Percentiles rank a stretch among this genome's conserved stretches.
phyloP scores from a whole-genome alignment of 2,329 filamentous ascomycete genomes.

The Decorospora gaudefroyi region DNA sequence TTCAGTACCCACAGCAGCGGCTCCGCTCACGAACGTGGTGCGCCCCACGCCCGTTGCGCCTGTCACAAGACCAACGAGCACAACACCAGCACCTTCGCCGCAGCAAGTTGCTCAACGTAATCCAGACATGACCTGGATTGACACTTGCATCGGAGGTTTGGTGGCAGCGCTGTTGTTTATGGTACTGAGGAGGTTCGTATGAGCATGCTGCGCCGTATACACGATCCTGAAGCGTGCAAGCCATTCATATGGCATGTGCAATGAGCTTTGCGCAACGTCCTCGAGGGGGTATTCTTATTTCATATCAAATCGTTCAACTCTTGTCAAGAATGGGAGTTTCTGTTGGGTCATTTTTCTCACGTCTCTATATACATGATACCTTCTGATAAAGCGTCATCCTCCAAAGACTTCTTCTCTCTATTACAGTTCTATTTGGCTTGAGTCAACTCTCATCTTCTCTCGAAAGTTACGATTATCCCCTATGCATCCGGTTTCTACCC shows the following conservation, averaged over 20 bases:
- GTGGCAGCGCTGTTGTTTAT: slow-evolving; percentile 71
- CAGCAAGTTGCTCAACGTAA: slow-evolving; percentile 33
- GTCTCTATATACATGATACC: no score
- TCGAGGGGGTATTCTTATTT: no score
- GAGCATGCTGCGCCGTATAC: background rate
- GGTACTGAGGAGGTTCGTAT: slow-evolving; percentile 58
- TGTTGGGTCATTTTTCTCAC: background rate
- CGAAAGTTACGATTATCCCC: no score
- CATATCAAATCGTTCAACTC: background rate
- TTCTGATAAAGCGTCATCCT: no score
- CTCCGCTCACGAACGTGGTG: slow-evolving; percentile 1
- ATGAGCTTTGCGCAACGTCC: background rate
- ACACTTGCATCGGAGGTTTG: slow-evolving; percentile 76
- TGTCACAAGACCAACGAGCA: slow-evolving; percentile 21
- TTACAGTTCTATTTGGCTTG: no score
- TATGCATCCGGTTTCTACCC: no score
- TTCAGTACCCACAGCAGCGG: slow-evolving; percentile 13
- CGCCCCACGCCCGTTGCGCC: slow-evolving; percentile 1
- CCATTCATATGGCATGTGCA: background rate
- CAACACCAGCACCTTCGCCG: slow-evolving; percentile 14
- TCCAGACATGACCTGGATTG: slow-evolving; percentile 71
- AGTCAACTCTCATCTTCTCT: no score
- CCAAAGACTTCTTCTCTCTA: no score
- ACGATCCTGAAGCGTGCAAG: background rate
- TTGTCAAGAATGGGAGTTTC: slow-evolving; percentile 3